Base-by-base conservation (phyloP, 2,329 filamentous ascomycete species). In the Trichocomaceae sp. region DNA sequence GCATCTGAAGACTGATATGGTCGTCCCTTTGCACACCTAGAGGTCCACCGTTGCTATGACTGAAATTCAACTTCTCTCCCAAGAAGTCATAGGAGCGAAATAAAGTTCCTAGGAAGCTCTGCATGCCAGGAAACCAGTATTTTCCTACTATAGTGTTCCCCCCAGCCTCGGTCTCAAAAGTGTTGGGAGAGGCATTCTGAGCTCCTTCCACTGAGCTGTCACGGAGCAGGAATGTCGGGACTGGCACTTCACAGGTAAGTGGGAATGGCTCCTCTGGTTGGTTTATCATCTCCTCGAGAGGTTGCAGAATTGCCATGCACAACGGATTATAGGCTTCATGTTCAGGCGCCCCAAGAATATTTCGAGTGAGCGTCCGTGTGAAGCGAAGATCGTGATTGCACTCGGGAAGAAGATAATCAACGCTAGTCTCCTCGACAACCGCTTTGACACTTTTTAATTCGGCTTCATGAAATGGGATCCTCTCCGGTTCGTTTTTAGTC, bases 401-500 rank as follows among this genome's bases (percentile, higher is more conserved):
- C 55, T 74, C 71, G 1, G 72, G 72, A 13, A 74, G 61, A 29
- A 74, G 62, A 56, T 72, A 70, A 52, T 74, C 71, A 15, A 70
- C 63, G 37, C 61, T 64, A 50, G 58, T 66, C 29, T 68, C 63
- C n/a, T 56, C 35, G 5, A 68, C 29, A 31, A 73, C 58, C 1
- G 65, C 63, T 45, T 65, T 69, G 29, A 66, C 61, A 35, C 61
- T 66, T 29, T 56, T 60, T n/a, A 74, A 42, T 5, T 58, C 56
- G 20, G 67, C 35, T 35, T 58, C 52, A 2, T 56, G 33, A 4
- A 42, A 46, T 26, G 44, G 41, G 22, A 29, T 46, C 42, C 33
- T 45, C 17, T 17, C 9, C 22, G 46, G 23, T 10, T 29, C 50
- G 15, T 46, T 35, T 33, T 47, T 22, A 15, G 20, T 54, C 54